Evolutionary conservation across 345 rosid genomes (phyloP).

Genomic region (Pistacia vera): DNA sequence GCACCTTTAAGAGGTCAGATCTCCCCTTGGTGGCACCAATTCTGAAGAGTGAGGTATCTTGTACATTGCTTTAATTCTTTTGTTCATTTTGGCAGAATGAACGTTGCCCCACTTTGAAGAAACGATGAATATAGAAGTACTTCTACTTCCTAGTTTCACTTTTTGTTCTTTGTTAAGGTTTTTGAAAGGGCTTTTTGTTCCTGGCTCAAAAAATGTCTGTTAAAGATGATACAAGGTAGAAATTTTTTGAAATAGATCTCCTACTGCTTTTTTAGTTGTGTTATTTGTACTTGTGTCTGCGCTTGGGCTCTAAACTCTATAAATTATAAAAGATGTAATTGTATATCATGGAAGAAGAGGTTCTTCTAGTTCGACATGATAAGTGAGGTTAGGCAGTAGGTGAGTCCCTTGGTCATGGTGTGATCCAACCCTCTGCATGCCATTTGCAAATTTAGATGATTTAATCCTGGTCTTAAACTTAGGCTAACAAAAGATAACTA

Average conservation of each 20-base stretch:
- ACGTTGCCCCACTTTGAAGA: conserved; percentile 15
- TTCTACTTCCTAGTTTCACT: not conserved
- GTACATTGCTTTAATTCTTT: conserved; percentile 26
- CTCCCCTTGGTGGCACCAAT: not conserved
- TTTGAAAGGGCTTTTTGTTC: not conserved
- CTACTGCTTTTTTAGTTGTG: not conserved
- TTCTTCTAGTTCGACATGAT: not conserved
- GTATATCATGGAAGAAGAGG: not conserved
- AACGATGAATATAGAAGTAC: conserved; percentile 9
- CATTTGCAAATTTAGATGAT: not conserved
- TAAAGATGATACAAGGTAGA: not conserved
- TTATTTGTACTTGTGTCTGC: not conserved
- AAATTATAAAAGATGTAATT: not conserved
- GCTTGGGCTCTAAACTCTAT: too few relatives aligned
- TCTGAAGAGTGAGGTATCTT: conserved; percentile 8
- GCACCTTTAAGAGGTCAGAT: conserved; percentile 8
- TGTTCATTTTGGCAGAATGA: conserved; percentile 17
- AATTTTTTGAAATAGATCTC: not conserved
- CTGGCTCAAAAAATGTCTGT: not conserved
- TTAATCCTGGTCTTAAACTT: conserved; percentile 1
- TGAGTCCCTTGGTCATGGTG: not conserved
- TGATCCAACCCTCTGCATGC: not conserved
- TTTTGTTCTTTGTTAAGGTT: not conserved
- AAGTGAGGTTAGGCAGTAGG: not conserved
- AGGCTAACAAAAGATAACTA: not conserved